These are phyloP conservation scores for Bipolaris sorokiniana DNA, from an alignment of 2,329 filamentous ascomycete genomes.

Conservation along the genomic window DNA sequence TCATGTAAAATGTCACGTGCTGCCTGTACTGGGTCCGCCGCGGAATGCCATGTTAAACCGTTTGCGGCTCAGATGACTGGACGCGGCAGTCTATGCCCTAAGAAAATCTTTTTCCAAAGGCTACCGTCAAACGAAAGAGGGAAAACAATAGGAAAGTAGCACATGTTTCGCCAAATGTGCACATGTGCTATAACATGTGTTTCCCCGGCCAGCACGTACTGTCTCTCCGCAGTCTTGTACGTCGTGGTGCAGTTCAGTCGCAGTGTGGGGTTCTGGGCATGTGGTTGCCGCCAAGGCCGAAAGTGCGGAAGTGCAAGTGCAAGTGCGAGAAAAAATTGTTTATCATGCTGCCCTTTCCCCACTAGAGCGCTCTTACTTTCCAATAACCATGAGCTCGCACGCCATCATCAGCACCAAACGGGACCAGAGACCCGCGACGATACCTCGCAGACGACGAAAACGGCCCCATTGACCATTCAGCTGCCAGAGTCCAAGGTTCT, in stretches of 20 bases:
- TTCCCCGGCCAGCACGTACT: not conserved
- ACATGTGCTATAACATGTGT: not conserved
- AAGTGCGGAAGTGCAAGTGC: constrained; percentile 14
- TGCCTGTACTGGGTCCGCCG: not conserved
- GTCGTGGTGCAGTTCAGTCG: not conserved
- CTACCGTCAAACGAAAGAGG: too few relatives aligned
- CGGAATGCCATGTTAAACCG: not conserved
- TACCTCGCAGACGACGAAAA: constrained; percentile 13
- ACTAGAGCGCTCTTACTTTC: constrained; percentile 32
- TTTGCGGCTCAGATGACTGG: not conserved
- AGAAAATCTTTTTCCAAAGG: not conserved
- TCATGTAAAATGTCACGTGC: not conserved
- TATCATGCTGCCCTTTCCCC: constrained; percentile 28
- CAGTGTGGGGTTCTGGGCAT: constrained; percentile 15
- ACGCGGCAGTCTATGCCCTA: not conserved
- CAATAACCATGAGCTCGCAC: constrained; percentile 36
- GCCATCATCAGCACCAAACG: constrained; percentile 19
- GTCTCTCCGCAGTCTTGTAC: not conserved
- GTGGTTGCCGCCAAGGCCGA: constrained; percentile 16
- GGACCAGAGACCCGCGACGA: constrained; percentile 20
- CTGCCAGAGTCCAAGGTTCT: constrained; percentile 10
- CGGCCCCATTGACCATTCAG: constrained; percentile 4
- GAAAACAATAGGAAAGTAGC: too few relatives aligned
- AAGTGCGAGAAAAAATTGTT: constrained; percentile 29
- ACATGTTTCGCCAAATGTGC: too few relatives aligned